phyloP scores from a whole-genome alignment of 2,329 filamentous ascomycete genomes.

The Trichoderma sp. region DNA sequence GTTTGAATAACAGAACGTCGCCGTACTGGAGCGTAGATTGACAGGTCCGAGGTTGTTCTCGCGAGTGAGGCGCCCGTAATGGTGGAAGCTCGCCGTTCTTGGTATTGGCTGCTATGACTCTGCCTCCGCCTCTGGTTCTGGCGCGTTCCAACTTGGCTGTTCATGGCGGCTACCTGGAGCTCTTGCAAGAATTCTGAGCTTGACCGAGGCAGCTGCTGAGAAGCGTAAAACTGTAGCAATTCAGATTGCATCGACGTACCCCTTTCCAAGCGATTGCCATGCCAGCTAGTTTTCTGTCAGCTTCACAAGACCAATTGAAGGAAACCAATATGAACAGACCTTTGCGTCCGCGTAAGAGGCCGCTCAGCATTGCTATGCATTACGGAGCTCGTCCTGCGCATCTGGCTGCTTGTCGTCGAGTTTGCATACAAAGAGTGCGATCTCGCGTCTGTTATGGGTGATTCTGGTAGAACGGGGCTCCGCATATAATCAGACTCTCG shows the following conservation, averaged over 20 bases:
- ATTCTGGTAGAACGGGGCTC: constrained; percentile 2
- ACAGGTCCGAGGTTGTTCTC: constrained; percentile 41
- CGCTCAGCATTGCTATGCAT: constrained; percentile 1
- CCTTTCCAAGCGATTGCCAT: constrained; percentile 16
- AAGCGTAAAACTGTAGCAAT: constrained; percentile 1
- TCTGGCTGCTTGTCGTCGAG: background rate
- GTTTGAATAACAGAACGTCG: constrained; percentile 48
- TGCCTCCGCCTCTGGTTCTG: background rate
- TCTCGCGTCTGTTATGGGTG: constrained; percentile 4
- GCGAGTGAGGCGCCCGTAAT: constrained; percentile 22
- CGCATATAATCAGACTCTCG: constrained; percentile 14
- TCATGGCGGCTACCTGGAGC: constrained; percentile 5
- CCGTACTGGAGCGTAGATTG: constrained; percentile 47
- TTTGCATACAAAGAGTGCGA: constrained; percentile 12
- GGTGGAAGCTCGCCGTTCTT: background rate
- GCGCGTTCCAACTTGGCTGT: constrained; percentile 4
- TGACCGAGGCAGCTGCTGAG: constrained; percentile 5
- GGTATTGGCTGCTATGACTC: background rate
- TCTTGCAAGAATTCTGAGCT: constrained; percentile 18
- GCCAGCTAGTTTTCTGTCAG: constrained; percentile 12
- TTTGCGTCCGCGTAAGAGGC: constrained; percentile 19
- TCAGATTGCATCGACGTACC: constrained; percentile 10
- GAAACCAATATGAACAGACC: constrained; percentile 17
- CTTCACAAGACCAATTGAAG: background rate
- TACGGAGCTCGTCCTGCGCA: constrained; percentile 17